phyloP scores from a whole-genome alignment of 2,329 filamentous ascomycete genomes.

The Diaporthe nobilis region DNA sequence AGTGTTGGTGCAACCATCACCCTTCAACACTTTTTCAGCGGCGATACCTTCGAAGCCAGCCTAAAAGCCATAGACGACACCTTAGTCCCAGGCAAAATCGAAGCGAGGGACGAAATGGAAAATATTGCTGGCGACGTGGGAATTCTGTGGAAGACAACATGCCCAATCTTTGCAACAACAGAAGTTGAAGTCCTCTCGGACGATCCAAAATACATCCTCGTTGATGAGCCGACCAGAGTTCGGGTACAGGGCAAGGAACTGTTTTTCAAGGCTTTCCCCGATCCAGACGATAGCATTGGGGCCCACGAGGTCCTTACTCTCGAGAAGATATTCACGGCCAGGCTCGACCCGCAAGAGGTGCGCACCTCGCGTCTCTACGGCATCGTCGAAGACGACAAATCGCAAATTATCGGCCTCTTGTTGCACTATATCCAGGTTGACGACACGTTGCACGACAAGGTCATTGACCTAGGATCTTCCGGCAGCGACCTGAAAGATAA shows the following conservation, averaged over 20 bases:
- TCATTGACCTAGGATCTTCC: background rate
- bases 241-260: background rate
- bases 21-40: slow-evolving; percentile 18
- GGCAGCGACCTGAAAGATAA: slow-evolving; percentile 6
- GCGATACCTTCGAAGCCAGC: slow-evolving; percentile 7
- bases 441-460: background rate
- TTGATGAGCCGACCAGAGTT: slow-evolving; percentile 21
- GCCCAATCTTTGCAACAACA: slow-evolving; percentile 14
- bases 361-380: slow-evolving; percentile 23
- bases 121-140: background rate
- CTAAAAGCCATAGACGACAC: slow-evolving; percentile 9
- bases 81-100: background rate
- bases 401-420: slow-evolving; percentile 8
- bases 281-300: background rate
- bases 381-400: slow-evolving; percentile 16
- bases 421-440: background rate
- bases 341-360: background rate
- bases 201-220: background rate
- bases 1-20: slow-evolving; percentile 8
- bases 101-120: background rate
- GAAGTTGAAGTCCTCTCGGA: slow-evolving; percentile 20
- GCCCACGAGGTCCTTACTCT: background rate
- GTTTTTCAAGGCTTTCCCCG: slow-evolving; percentile 17
- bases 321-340: slow-evolving; percentile 13
- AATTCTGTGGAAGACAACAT: slow-evolving; percentile 13